These are phyloP conservation scores for Colletotrichum tanaceti DNA, from an alignment of 2,329 filamentous ascomycete species.

Conservation along the genomic window DNA sequence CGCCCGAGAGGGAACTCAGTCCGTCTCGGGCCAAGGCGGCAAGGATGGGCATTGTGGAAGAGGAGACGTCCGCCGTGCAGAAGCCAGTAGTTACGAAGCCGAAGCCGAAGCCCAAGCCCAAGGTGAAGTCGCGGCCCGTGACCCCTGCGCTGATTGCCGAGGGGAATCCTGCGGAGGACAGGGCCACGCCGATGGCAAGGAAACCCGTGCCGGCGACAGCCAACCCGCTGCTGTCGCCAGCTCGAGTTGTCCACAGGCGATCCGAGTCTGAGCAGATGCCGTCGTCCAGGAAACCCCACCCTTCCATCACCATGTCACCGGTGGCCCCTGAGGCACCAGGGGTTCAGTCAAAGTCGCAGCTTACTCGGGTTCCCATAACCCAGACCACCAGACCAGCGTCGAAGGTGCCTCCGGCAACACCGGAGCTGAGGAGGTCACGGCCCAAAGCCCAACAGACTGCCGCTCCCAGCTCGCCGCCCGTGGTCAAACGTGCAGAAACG, in stretches of 20 bases:
- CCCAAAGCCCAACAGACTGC: conserved; percentile 17
- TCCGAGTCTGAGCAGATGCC: neutral
- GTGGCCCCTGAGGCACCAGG: neutral
- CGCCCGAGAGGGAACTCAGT: conserved; percentile 48
- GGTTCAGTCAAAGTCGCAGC: neutral
- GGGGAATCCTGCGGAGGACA: neutral
- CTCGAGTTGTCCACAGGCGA: conserved; percentile 3
- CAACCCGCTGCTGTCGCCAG: conserved; percentile 14
- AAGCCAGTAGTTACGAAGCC: conserved; percentile 19
- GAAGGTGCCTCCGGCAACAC: conserved; percentile 5
- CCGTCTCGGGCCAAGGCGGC: conserved; percentile 40
- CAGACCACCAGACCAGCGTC: neutral
- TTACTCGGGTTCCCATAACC: conserved; percentile 3
- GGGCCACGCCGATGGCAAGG: conserved; percentile 13
- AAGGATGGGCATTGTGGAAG: conserved; percentile 25
- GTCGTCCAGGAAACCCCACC: neutral
- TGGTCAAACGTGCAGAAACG: conserved; percentile 40
- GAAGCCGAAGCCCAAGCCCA: conserved; percentile 46
- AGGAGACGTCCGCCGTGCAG: neutral
- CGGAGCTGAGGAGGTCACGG: conserved; percentile 32
- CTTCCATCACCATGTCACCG: neutral
- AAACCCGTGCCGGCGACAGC: neutral
- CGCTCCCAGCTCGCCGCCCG: conserved; percentile 40
- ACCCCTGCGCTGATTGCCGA: neutral
- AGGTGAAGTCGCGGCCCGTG: conserved; percentile 42